Evolutionary conservation across 768 basidiomycete genomes (phyloP), one percentile per base, ranked within the genome.

Genomic region (Obba rivulosa): DNA sequence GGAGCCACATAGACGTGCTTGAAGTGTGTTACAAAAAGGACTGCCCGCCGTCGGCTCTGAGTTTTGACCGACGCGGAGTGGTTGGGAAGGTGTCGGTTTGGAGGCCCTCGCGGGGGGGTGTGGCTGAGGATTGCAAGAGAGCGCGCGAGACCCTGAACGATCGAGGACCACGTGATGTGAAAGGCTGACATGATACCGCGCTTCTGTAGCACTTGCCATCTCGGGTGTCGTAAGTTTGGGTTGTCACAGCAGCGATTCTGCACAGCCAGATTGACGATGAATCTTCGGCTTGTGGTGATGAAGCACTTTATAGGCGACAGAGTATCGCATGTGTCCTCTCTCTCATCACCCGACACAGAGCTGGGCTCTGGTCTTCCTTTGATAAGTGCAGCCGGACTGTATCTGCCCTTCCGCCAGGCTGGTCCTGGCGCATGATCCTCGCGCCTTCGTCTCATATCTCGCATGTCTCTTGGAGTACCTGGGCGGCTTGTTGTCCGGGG

Each of bases 301-400:
- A 31, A 31, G 28, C 28, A 31, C 13, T 31, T 31, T 7, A 7
- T 31, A 31, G 28, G 28, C 28, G 28, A 31, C 28, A 13, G 28
- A 5, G 28, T 31, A 13, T 31, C 13, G 7, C 28, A 31, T 31
- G 28, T 13, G 5, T 5, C 13, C n/a, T 16, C 16, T 39, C 37
- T 39, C 37, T 21, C 8, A 39, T 7, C 37, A 21, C 20, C n/a
- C n/a, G 8, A 23, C 39, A 9, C 41, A 23, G 25, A 63, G 62
- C 63, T 59, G 61, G 62, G 49, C 62, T 63, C 56, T 46, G 11
- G n/a, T 14, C 28, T 13, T 7, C 13, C 13, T 13, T 13, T 31
- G 28, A 31, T 13, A 13, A 31, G 28, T 43, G 34, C 55, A 57
- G 59, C 59, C 52, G 57, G 59, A 24, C 53, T 54, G 40, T 18